A percentile compares a stretch with the other conserved stretches of the same genome.
These are phyloP conservation scores for Geotrichum klebahnii DNA, from an alignment of 1,139 yeast genomes.

Conservation along the genomic window DNA sequence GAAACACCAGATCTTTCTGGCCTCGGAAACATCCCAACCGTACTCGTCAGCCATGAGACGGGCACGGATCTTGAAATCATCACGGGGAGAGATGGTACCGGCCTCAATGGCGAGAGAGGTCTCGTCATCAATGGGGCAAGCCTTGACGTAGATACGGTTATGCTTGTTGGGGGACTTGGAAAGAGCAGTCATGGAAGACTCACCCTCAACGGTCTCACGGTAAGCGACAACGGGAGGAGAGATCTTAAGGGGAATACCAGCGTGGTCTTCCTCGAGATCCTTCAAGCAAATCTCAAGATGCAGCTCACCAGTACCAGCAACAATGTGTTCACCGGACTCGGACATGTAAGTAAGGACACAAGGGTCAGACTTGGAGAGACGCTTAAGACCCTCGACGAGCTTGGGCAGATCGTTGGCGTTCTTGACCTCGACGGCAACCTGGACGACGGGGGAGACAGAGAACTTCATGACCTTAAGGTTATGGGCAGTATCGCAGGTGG, in stretches of 20 bases:
- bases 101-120: slow-evolving; percentile 84
- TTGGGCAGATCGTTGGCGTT: slow-evolving; percentile 99
- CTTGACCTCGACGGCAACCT: slow-evolving; percentile 99
- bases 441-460: slow-evolving; percentile 99
- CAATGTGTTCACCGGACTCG: slow-evolving; percentile 98
- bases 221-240: slow-evolving; percentile 98
- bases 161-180: slow-evolving; percentile 99
- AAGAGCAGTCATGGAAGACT: slow-evolving; percentile 92
- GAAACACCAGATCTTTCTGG: slow-evolving; percentile 99
- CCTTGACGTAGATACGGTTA: slow-evolving; percentile 98
- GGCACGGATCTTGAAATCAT: slow-evolving; percentile 98
- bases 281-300: slow-evolving; percentile 96
- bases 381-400: slow-evolving; percentile 99
- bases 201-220: slow-evolving; percentile 96
- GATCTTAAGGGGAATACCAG: slow-evolving; percentile 97
- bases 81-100: slow-evolving; percentile 92
- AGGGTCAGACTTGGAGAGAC: slow-evolving; percentile 99
- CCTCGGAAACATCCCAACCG: slow-evolving; percentile 99
- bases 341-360: slow-evolving; percentile 86
- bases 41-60: slow-evolving; percentile 97
- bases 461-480: slow-evolving; percentile 99
- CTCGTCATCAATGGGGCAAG: slow-evolving; percentile 95
- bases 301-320: slow-evolving; percentile 99
- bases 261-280: slow-evolving; percentile 98
- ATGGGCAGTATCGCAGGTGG: slow-evolving; percentile 96